Base-by-base conservation (phyloP, 2,329 filamentous ascomycete genomes). In the Colletotrichum noveboracense region DNA sequence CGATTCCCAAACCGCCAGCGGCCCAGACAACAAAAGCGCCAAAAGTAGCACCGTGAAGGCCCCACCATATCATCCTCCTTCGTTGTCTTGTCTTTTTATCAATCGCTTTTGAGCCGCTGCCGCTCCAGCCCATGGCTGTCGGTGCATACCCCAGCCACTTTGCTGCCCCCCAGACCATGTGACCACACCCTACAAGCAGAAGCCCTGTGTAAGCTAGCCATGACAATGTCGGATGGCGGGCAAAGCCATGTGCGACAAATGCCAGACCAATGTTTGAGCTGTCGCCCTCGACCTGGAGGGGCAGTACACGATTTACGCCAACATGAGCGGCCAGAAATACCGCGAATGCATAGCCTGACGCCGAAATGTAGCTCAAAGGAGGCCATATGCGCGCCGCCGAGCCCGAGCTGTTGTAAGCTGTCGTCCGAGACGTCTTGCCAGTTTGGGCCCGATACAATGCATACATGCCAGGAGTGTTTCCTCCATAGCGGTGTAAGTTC, bases 191-290 rank as follows among this genome's bases (percentile, higher is more conserved):
- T 0, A 93, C 85, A 18, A 86, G 87, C 8, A 98, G 87, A 65
- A 98, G 87, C 3, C 92, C 89, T 2, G 87, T 80, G 83, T 97
- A 98, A 2, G 94, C 93, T 2, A 89, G 79, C 82, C 92, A 94
- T n/a, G 94, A 91, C 10, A 93, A 83, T 3, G 89, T 78, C 0
- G 93, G 92, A 80, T 95, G 93, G 16, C 91, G 89, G 34, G 94
- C 92, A 81, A 98, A 97, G 4, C 95, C 95, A 84, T 98, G 96
- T 14, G 93, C 92, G 9, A 98, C 93, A 83, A 94, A 98, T 14
- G 92, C 93, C 14, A 98, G 87, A 1, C 95, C 94, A 55, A 98
- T 93, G 70, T 96, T 93, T n/a, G 95, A 94, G 80, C 93, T 96
- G 75, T 96, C 95, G 8, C 96, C 96, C 70, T 97, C 94, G 60